These are phyloP conservation scores for Cordyceps cateniannulata DNA, from an alignment of 2,329 filamentous ascomycete genomes.

Conservation along the genomic window DNA sequence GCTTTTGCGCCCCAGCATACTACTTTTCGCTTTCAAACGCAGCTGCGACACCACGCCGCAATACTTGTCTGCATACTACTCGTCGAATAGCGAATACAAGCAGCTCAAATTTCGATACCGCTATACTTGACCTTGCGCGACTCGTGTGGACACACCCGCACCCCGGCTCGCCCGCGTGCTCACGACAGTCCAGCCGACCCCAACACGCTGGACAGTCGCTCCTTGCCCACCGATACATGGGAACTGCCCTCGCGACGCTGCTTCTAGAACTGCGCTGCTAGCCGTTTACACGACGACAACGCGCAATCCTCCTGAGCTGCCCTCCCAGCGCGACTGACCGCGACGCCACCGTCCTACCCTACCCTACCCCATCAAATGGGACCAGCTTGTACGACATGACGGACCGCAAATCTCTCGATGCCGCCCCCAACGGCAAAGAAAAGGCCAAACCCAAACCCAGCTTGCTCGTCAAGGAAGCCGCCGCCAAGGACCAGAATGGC, in stretches of 20 bases:
- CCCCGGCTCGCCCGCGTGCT: background rate
- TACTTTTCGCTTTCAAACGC: background rate
- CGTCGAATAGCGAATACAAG: background rate
- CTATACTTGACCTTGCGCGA: background rate
- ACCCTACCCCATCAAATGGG: background rate
- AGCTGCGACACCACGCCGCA: background rate
- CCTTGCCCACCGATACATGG: background rate
- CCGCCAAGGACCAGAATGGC: constrained; percentile 24
- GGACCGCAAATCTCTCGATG: constrained; percentile 23
- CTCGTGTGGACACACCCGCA: background rate
- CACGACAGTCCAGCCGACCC: background rate
- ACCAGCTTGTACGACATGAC: constrained; percentile 20
- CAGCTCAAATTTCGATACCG: background rate
- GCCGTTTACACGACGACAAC: background rate
- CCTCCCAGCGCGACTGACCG: background rate
- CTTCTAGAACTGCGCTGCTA: background rate
- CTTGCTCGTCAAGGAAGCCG: constrained; percentile 18
- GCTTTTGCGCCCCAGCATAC: background rate
- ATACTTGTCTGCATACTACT: background rate
- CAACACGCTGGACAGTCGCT: background rate
- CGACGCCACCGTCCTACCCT: background rate
- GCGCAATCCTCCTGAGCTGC: background rate
- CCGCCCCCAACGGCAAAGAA: constrained; percentile 22
- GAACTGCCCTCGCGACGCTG: background rate
- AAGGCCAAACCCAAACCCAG: background rate